Conservation (phyloP, 768 basidiomycete genomes). For the Panellus pusillus region DNA sequence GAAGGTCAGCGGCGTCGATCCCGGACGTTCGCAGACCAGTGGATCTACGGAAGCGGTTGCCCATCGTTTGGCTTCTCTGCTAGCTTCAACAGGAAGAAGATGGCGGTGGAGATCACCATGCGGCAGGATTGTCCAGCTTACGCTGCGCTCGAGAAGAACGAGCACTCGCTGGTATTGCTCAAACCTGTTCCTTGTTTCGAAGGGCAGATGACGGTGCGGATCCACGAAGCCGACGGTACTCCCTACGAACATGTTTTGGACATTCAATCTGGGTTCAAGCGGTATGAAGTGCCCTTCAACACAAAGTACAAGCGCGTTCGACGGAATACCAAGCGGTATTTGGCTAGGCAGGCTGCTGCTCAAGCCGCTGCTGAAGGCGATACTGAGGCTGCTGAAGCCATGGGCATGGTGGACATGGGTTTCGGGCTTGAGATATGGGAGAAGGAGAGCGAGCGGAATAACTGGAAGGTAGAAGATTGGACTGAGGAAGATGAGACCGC, state of each 20-base stretch:
- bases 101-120: constrained; percentile 96
- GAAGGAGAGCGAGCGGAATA: constrained; percentile 87
- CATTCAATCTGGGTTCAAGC: constrained; percentile 82
- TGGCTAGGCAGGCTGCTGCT: constrained; percentile 89
- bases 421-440: constrained; percentile 96
- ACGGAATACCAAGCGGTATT: constrained; percentile 92
- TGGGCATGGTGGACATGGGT: constrained; percentile 91
- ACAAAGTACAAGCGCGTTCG: constrained; percentile 98
- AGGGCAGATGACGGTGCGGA: constrained; percentile 98
- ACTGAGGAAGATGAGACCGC: constrained; percentile 91
- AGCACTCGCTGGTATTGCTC: constrained; percentile 59
- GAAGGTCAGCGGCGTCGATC: constrained; percentile 91
- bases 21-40: constrained; percentile 94
- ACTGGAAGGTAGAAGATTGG: constrained; percentile 98
- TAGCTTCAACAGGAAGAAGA: constrained; percentile 95
- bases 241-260: constrained; percentile 98
- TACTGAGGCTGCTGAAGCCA: constrained; percentile 87
- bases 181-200: constrained; percentile 92
- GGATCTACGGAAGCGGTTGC: constrained; percentile 98
- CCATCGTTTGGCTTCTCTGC: constrained; percentile 89
- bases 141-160: constrained; percentile 67
- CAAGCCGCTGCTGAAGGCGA: constrained; percentile 93
- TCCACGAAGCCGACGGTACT: constrained; percentile 98
- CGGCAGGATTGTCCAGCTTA: constrained; percentile 83
- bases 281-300: constrained; percentile 98